Evolutionary conservation across 192 early-diverging fungal species (phyloP).

Genomic region (Rhizophagus clarus): DNA sequence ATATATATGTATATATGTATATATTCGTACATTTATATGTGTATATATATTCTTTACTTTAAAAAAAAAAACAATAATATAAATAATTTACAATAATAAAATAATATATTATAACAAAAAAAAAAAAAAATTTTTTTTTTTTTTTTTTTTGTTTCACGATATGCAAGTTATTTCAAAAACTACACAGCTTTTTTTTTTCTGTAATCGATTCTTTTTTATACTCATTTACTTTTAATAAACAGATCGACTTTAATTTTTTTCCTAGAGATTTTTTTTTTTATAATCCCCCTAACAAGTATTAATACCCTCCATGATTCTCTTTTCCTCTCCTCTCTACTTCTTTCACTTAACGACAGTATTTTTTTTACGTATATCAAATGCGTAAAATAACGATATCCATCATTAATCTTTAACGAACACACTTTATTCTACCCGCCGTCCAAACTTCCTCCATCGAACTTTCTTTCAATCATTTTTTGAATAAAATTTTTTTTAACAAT

Average conservation of each 20-base stretch:
- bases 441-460: not conserved
- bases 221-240: not conserved
- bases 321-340: not conserved
- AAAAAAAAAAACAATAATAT: too few relatives aligned
- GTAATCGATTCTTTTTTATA: not conserved
- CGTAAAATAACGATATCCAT: not conserved
- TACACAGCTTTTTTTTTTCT: not conserved
- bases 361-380: not conserved
- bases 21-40: too few relatives aligned
- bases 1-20: too few relatives aligned
- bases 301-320: not conserved
- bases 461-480: too few relatives aligned
- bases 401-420: not conserved
- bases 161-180: not conserved
- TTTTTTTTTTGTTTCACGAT: not conserved
- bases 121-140: too few relatives aligned
- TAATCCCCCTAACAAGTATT: not conserved
- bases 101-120: too few relatives aligned
- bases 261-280: not conserved
- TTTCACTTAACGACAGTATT: not conserved
- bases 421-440: not conserved
- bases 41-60: too few relatives aligned
- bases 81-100: too few relatives aligned
- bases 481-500: too few relatives aligned
- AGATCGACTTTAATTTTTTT: not conserved